phyloP scores from a whole-genome alignment of 2,329 filamentous ascomycete species.

The Exophiala calicioides region DNA sequence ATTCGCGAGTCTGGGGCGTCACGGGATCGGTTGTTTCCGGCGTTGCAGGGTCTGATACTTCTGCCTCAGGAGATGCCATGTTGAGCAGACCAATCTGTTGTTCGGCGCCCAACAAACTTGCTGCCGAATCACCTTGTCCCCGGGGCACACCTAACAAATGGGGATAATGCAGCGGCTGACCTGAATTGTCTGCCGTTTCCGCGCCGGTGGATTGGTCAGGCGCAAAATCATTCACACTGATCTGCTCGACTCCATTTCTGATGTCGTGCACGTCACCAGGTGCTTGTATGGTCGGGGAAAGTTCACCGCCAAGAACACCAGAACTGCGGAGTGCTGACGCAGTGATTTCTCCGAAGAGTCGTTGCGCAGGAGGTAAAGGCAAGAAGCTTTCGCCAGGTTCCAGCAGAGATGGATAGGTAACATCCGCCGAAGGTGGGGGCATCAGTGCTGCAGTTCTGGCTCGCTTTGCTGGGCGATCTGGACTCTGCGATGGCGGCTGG shows the following conservation, averaged over 20 bases:
- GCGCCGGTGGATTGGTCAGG: slow-evolving; percentile 24
- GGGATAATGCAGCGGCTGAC: slow-evolving; percentile 40
- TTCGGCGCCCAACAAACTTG: slow-evolving; percentile 51
- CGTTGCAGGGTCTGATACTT: slow-evolving; percentile 34
- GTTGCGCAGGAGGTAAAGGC: slow-evolving; percentile 34
- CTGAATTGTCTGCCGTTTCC: slow-evolving; percentile 35
- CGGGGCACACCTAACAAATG: slow-evolving; percentile 39
- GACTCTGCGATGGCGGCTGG: slow-evolving; percentile 23
- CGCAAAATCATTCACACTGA: slow-evolving; percentile 42
- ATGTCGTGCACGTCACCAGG: slow-evolving; percentile 21
- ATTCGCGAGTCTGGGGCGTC: slow-evolving; percentile 37
- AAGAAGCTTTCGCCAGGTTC: slow-evolving; percentile 37
- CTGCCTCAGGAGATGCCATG: slow-evolving; percentile 47
- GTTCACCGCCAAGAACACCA: slow-evolving; percentile 43
- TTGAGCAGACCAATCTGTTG: slow-evolving; percentile 50
- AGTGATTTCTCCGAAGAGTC: slow-evolving; percentile 64
- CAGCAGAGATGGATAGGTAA: slow-evolving; percentile 48
- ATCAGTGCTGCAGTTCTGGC: slow-evolving; percentile 22
- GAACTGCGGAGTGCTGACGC: slow-evolving; percentile 57
- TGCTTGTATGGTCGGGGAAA: slow-evolving; percentile 9
- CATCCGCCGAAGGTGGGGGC: slow-evolving; percentile 31
- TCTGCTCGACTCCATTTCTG: slow-evolving; percentile 33
- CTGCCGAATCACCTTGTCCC: slow-evolving; percentile 41
- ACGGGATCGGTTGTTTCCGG: slow-evolving; percentile 37
- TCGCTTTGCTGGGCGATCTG: slow-evolving; percentile 37